Evolutionary conservation across 2,329 filamentous ascomycete genomes (phyloP).

Genomic region (Drechmeria coniospora): DNA sequence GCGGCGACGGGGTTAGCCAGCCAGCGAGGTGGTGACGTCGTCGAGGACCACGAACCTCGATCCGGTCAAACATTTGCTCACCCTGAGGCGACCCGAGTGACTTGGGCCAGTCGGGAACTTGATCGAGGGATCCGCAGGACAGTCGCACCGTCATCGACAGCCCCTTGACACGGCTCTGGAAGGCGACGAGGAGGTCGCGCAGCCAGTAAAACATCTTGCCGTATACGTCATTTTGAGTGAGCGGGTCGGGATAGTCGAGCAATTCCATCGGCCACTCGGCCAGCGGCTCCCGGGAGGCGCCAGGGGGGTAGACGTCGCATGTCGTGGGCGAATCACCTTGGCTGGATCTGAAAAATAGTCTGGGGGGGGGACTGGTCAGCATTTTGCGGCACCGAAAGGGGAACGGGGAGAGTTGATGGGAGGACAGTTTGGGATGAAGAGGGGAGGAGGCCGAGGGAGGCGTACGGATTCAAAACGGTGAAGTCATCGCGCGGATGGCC

Average conservation of each 20-base stretch:
- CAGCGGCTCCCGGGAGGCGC: constrained; percentile 10
- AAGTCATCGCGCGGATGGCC: constrained; percentile 7
- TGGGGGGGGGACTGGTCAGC: too few relatives aligned
- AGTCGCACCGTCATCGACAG: constrained; percentile 3
- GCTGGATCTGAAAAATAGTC: too few relatives aligned
- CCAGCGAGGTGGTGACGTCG: background rate
- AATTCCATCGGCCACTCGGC: constrained; percentile 14
- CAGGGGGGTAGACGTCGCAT: too few relatives aligned
- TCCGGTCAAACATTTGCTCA: constrained; percentile 5
- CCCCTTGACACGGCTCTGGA: constrained; percentile 5
- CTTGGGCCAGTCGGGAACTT: background rate
- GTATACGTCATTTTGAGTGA: constrained; percentile 11
- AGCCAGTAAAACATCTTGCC: constrained; percentile 15
- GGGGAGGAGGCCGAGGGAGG: background rate
- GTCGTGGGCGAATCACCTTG: too few relatives aligned
- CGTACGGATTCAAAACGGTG: constrained; percentile 10
- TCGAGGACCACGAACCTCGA: constrained; percentile 4
- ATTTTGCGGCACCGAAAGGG: too few relatives aligned
- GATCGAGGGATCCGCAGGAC: background rate
- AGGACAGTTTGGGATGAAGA: constrained; percentile 7
- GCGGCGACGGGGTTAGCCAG: background rate
- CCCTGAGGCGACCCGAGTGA: background rate
- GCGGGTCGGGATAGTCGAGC: constrained; percentile 6
- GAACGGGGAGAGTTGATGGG: background rate
- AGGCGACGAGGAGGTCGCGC: constrained; percentile 7